phyloP scores from a whole-genome alignment of 768 basidiomycete genomes.

The Mycena polygramma region DNA sequence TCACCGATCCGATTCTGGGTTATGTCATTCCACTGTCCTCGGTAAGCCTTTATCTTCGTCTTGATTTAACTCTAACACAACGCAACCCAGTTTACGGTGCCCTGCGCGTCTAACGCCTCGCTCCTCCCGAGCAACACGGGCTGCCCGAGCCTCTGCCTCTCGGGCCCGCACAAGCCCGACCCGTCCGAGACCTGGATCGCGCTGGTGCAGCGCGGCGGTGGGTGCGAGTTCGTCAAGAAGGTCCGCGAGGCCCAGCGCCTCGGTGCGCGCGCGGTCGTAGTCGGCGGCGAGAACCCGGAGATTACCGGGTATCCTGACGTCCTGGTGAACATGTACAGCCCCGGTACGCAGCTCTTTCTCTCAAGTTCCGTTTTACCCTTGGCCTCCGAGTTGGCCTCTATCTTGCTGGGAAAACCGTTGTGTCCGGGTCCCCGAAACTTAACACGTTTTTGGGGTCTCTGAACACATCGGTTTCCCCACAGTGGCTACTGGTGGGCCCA shows the following conservation, averaged over 20 bases:
- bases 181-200: conserved; percentile 88
- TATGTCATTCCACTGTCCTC: conserved; percentile 81
- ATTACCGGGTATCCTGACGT: conserved; percentile 77
- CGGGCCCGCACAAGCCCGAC: conserved; percentile 68
- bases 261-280: conserved; percentile 91
- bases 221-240: conserved; percentile 94
- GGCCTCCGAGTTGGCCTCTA: too few relatives aligned
- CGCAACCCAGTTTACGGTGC: conserved; percentile 56
- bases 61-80: not conserved
- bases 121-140: conserved; percentile 61
- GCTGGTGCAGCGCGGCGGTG: conserved; percentile 76
- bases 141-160: conserved; percentile 77
- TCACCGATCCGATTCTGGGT: conserved; percentile 75
- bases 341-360: conserved; percentile 62
- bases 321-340: conserved; percentile 93
- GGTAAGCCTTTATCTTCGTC: conserved; percentile 7
- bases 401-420: too few relatives aligned
- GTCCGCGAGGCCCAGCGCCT: conserved; percentile 77
- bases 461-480: too few relatives aligned
- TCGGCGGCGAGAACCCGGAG: conserved; percentile 85
- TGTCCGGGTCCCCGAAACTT: too few relatives aligned
- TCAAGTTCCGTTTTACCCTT: too few relatives aligned
- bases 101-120: conserved; percentile 58
- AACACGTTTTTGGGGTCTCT: too few relatives aligned
- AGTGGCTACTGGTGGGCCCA: too few relatives aligned